phyloP scores from a whole-genome alignment of 2,329 filamentous ascomycete species.

The Aspergillus brasiliensis region DNA sequence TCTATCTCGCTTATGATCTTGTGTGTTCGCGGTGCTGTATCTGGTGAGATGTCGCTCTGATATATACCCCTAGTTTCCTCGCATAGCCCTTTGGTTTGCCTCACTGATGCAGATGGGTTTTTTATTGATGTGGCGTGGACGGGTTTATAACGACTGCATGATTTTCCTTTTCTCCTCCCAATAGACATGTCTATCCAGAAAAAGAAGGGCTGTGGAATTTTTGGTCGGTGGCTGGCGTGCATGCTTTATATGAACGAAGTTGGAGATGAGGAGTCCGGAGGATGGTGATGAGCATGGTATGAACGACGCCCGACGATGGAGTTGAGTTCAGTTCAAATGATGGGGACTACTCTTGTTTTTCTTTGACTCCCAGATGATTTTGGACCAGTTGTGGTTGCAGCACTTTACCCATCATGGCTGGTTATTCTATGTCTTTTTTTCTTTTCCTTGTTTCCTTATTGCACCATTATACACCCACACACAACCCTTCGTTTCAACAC shows the following conservation, averaged over 20 bases:
- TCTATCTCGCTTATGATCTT: slow-evolving; percentile 11
- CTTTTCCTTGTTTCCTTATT: neutral
- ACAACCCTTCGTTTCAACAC: neutral
- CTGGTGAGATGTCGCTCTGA: slow-evolving; percentile 24
- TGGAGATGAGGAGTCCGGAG: neutral
- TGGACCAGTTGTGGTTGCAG: neutral
- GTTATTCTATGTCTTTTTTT: neutral
- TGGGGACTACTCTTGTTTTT: neutral
- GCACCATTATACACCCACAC: neutral
- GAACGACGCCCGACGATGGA: neutral
- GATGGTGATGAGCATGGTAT: neutral
- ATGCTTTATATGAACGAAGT: slow-evolving; percentile 19
- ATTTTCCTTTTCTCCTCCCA: slow-evolving; percentile 24
- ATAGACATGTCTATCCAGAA: slow-evolving; percentile 24
- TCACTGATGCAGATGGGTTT: slow-evolving; percentile 21
- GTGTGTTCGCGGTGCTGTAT: slow-evolving; percentile 19
- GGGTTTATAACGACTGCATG: slow-evolving; percentile 30
- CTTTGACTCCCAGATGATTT: neutral
- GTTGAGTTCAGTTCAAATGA: neutral
- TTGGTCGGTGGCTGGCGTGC: neutral
- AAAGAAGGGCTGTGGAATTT: neutral
- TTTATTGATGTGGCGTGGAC: slow-evolving; percentile 20
- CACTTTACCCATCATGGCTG: neutral
- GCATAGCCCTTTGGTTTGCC: slow-evolving; percentile 27
- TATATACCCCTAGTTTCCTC: slow-evolving; percentile 31